A percentile compares a stretch with the other conserved stretches of the same genome.
phyloP scores from a whole-genome alignment of 148 eudicot species.

The Rhododendron molle region DNA sequence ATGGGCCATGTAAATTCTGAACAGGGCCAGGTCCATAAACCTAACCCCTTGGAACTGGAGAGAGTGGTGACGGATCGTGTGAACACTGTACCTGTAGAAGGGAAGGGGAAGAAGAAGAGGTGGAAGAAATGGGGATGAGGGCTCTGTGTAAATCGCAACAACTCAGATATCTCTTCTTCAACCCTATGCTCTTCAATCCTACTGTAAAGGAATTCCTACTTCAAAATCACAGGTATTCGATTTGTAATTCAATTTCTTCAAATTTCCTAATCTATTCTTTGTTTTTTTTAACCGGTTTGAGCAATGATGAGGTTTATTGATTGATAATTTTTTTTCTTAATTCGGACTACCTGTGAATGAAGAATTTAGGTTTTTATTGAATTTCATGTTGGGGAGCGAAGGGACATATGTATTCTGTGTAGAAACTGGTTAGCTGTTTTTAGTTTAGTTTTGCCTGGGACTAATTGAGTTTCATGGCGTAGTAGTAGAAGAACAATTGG shows the following conservation, averaged over 20 bases:
- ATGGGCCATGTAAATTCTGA: background rate
- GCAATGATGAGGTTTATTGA: background rate
- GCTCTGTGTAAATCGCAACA: constrained; percentile 24
- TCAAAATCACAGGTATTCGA: constrained; percentile 32
- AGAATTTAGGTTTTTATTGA: background rate
- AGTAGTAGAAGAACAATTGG: background rate
- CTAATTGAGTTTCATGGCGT: background rate
- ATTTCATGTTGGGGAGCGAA: background rate
- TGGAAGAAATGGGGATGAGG: constrained; percentile 20
- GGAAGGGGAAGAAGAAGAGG: background rate
- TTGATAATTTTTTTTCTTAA: background rate
- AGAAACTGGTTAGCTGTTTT: background rate
- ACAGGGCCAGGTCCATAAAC: background rate
- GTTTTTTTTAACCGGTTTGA: background rate
- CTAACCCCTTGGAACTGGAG: background rate
- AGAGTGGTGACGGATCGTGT: background rate
- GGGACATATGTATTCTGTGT: background rate
- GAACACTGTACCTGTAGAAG: background rate
- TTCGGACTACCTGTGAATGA: background rate
- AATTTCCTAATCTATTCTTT: background rate
- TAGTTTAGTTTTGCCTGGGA: background rate
- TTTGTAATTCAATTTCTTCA: background rate
- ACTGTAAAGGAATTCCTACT: constrained; percentile 5
- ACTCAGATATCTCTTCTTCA: constrained; percentile 15
- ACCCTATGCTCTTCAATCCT: constrained; percentile 1